Conservation (phyloP, 768 basidiomycete species). For the Suillus decipiens region DNA sequence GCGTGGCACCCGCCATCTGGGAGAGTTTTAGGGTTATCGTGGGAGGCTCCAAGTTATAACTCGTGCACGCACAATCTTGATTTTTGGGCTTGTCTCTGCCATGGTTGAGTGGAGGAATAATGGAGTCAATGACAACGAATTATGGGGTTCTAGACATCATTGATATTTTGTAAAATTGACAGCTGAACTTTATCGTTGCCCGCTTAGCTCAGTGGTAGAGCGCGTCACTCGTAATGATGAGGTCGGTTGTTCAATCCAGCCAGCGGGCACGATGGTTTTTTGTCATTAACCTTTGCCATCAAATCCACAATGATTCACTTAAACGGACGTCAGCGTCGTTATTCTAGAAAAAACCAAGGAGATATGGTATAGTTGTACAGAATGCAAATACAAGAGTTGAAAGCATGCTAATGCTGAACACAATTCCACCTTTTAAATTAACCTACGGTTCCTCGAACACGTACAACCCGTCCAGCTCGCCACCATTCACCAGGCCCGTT, state of each 20-base stretch:
- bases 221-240: slow-evolving; percentile 41
- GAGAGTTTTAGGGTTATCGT: slow-evolving; percentile 12
- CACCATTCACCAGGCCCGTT: slow-evolving; percentile 31
- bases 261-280: slow-evolving; percentile 35
- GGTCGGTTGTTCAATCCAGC: slow-evolving; percentile 49
- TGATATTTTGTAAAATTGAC: not conserved
- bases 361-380: slow-evolving; percentile 14
- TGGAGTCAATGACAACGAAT: not conserved
- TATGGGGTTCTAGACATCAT: not conserved
- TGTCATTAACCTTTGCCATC: not conserved
- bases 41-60: not conserved
- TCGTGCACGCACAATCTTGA: slow-evolving; percentile 28
- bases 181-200: not conserved
- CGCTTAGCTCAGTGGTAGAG: slow-evolving; percentile 37
- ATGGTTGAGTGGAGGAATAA: slow-evolving; percentile 19
- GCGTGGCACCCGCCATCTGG: slow-evolving; percentile 81
- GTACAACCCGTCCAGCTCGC: slow-evolving; percentile 33
- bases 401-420: slow-evolving; percentile 7
- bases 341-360: not conserved
- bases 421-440: slow-evolving; percentile 7
- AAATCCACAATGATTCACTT: not conserved
- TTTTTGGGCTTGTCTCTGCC: slow-evolving; percentile 32
- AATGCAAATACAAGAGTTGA: slow-evolving; percentile 12
- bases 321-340: not conserved
- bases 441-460: slow-evolving; percentile 26